phyloP scores from a whole-genome alignment of 495 filamentous ascomycete genomes.

The Stereocaulon alpinum region DNA sequence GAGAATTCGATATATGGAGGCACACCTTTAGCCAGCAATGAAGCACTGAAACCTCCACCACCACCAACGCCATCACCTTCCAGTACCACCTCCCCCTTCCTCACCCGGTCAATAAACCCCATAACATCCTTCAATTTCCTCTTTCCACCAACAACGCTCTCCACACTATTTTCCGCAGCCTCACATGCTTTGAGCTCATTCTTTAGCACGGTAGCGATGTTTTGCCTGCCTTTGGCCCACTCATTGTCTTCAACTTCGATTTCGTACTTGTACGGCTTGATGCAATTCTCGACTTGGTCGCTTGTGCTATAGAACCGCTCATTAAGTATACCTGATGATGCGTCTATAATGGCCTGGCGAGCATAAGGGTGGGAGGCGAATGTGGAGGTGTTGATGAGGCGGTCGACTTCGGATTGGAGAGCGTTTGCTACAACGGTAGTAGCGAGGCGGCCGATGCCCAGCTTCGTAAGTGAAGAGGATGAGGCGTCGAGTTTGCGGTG shows the following conservation, averaged over 20 bases:
- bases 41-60: slow-evolving; percentile 83
- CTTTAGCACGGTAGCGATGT: slow-evolving; percentile 65
- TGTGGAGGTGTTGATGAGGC: slow-evolving; percentile 62
- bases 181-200: slow-evolving; percentile 78
- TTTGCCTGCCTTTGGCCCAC: slow-evolving; percentile 75
- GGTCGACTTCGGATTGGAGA: slow-evolving; percentile 77
- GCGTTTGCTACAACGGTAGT: slow-evolving; percentile 81
- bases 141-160: slow-evolving; percentile 62
- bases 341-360: slow-evolving; percentile 80
- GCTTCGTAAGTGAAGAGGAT: slow-evolving; percentile 77
- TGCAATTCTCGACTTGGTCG: slow-evolving; percentile 98
- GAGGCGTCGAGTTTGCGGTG: slow-evolving; percentile 90
- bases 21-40: slow-evolving; percentile 68
- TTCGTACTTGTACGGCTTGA: slow-evolving; percentile 97
- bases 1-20: background rate
- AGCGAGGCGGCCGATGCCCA: slow-evolving; percentile 85
- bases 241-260: slow-evolving; percentile 87
- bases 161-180: slow-evolving; percentile 60
- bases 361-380: slow-evolving; percentile 88
- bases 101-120: slow-evolving; percentile 76
- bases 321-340: slow-evolving; percentile 75
- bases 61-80: slow-evolving; percentile 75
- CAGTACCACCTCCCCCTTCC: slow-evolving; percentile 71
- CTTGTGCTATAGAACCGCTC: slow-evolving; percentile 93
- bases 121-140: slow-evolving; percentile 85